Base-by-base conservation (phyloP, 345 rosid species). In the Acer saccharum region DNA sequence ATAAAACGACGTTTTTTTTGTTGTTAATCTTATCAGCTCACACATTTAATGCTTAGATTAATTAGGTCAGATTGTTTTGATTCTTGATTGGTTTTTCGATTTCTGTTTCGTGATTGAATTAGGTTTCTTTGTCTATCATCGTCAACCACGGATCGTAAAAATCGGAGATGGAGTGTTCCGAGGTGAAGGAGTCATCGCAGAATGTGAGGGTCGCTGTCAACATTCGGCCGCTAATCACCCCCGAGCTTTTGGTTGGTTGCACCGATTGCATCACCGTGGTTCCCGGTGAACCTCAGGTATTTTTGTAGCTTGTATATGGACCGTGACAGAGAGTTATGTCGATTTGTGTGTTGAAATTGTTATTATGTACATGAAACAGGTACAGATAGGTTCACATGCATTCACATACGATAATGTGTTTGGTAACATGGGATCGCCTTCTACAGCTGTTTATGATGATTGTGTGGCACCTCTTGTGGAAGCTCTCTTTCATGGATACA, bases 281-380 rank as follows among this genome's bases (percentile, higher is more conserved):
- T 20, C 95, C 94, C 1, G 94, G 95, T 1, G 96, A 94, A 76
- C 97, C 99, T 25, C 98, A 96, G 97, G 99, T 91, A 35, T 82
- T 62, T 71, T 8, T 10, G 3, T 10, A 20, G 23, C 55, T 43
- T 57, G 7, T 57, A 57, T 57, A 21, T 7, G 8, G 62, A 17
- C n/a, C 7, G 62, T 57, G 8, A 0, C 55, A 14, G 3, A 50
- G 5, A 50, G 55, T 14, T 11, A 50, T 10, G 54, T 13, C 1
- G 55, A 6, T 76, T 44, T 60, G 44, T 12, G 32, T 44, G 12
- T 3, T n/a, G 17, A 35, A 52, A 67, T 46, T 46, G 48, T 50
- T 27, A 14, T 55, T 2, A 27, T 55, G 32, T 21, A 27, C 16
- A 27, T 10, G 35, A 62, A 55, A 20, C 82, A 94, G 99, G 94